Conservation (phyloP, 2,329 filamentous ascomycete genomes). For the Colletotrichum agaves region DNA sequence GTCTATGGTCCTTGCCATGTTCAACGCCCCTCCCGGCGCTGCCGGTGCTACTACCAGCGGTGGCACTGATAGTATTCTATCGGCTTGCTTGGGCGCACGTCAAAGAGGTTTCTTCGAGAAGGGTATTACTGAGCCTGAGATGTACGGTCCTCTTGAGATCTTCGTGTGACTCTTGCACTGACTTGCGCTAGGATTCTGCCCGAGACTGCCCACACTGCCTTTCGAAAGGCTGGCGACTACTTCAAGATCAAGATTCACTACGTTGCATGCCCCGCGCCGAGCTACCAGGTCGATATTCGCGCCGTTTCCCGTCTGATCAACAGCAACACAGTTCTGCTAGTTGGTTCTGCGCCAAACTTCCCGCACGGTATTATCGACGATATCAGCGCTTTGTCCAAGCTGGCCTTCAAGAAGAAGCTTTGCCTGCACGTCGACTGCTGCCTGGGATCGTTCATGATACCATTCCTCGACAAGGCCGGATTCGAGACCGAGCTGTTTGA, state of each 20-base stretch:
- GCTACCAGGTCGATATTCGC: constrained; percentile 84
- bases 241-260: constrained; percentile 96
- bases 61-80: constrained; percentile 95
- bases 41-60: constrained; percentile 92
- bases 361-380: constrained; percentile 98
- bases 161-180: not conserved
- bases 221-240: constrained; percentile 94
- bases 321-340: constrained; percentile 91
- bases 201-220: constrained; percentile 93
- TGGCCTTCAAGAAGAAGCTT: constrained; percentile 82
- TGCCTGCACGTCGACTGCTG: constrained; percentile 98
- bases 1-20: constrained; percentile 86
- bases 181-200: constrained; percentile 80
- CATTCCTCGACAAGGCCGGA: constrained; percentile 91
- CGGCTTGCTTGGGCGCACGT: constrained; percentile 90
- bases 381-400: constrained; percentile 83
- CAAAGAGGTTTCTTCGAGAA: constrained; percentile 90
- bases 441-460: constrained; percentile 92
- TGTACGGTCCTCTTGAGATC: constrained; percentile 65
- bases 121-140: constrained; percentile 91
- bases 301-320: constrained; percentile 88
- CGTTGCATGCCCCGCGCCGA: constrained; percentile 85
- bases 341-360: constrained; percentile 96
- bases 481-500: constrained; percentile 91
- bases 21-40: constrained; percentile 86